Percentiles rank a stretch among this genome's conserved stretches.
These are phyloP conservation scores for Cystobasidium slooffiae DNA, from an alignment of 1,284 basidiomycete species.

Conservation along the genomic window DNA sequence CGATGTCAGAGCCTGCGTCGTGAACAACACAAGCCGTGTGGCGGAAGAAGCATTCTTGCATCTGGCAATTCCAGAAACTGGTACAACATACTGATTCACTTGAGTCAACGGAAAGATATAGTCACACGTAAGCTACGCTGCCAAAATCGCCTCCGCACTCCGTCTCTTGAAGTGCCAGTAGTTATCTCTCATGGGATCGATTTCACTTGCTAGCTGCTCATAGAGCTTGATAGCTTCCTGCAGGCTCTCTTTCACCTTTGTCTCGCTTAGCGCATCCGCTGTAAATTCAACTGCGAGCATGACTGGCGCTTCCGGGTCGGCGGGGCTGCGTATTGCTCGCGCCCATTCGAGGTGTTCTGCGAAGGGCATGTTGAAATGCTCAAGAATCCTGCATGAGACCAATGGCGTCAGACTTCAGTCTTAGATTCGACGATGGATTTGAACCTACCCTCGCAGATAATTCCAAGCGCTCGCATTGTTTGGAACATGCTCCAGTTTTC, in stretches of 20 bases:
- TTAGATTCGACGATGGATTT: background rate
- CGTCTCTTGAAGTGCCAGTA: conserved; percentile 54
- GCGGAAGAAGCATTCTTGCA: too few species aligned
- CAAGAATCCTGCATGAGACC: conserved; percentile 61
- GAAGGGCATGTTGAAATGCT: conserved; percentile 66
- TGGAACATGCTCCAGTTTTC: conserved; percentile 80
- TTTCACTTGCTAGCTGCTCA: conserved; percentile 69
- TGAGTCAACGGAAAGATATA: too few species aligned
- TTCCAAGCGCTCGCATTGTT: conserved; percentile 95
- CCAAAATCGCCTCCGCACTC: background rate
- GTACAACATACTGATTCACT: too few species aligned
- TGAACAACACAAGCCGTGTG: too few species aligned
- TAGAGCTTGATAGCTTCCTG: conserved; percentile 63
- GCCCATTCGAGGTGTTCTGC: conserved; percentile 65
- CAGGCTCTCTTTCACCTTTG: background rate
- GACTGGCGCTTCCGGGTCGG: conserved; percentile 67
- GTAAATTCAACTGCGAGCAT: conserved; percentile 82
- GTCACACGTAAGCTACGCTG: background rate
- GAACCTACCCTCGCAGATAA: conserved; percentile 72
- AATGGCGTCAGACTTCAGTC: background rate
- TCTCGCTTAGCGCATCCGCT: conserved; percentile 71
- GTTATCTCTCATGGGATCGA: conserved; percentile 79
- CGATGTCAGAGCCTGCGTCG: too few species aligned
- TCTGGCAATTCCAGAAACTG: too few species aligned
- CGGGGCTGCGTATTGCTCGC: conserved; percentile 54